Percentiles rank a stretch among this genome's conserved stretches.
Evolutionary conservation across 2,329 filamentous ascomycete species (phyloP).

Genomic region (Penicillium sp.): DNA sequence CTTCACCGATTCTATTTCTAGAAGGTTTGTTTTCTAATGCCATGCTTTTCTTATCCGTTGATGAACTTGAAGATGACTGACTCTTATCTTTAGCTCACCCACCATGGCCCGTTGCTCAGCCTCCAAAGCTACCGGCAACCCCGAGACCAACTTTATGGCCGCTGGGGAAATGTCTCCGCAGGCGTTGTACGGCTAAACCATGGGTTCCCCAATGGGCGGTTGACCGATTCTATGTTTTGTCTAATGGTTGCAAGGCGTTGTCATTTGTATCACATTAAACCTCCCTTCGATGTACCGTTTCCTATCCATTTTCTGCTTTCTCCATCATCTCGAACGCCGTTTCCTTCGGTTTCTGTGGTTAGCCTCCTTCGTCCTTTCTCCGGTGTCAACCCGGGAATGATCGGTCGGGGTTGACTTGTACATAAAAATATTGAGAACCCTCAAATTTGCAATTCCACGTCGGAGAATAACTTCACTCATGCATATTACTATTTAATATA

Average conservation of each 20-base stretch:
- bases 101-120: slow-evolving; percentile 98
- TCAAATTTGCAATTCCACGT: slow-evolving; percentile 24
- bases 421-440: slow-evolving; percentile 33
- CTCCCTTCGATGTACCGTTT: slow-evolving; percentile 25
- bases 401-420: slow-evolving; percentile 34
- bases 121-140: slow-evolving; percentile 78
- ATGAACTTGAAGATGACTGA: slow-evolving; percentile 12
- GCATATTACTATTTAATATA: background rate
- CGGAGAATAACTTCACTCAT: slow-evolving; percentile 8
- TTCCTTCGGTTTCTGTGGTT: slow-evolving; percentile 23
- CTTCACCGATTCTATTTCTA: slow-evolving; percentile 94
- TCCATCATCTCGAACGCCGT: slow-evolving; percentile 24
- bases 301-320: slow-evolving; percentile 23
- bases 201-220: slow-evolving; percentile 14
- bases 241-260: slow-evolving; percentile 36
- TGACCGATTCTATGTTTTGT: slow-evolving; percentile 28
- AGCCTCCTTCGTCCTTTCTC: slow-evolving; percentile 23
- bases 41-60: background rate
- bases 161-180: slow-evolving; percentile 55
- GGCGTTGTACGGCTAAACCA: slow-evolving; percentile 37
- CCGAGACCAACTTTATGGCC: slow-evolving; percentile 76
- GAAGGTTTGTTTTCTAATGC: slow-evolving; percentile 65
- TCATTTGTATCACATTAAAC: slow-evolving; percentile 36
- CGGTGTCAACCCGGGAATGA: slow-evolving; percentile 22
- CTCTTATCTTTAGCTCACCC: slow-evolving; percentile 65